Evolutionary conservation across 2,329 filamentous ascomycete genomes (phyloP).

Genomic region (Colletotrichum liaoningense): DNA sequence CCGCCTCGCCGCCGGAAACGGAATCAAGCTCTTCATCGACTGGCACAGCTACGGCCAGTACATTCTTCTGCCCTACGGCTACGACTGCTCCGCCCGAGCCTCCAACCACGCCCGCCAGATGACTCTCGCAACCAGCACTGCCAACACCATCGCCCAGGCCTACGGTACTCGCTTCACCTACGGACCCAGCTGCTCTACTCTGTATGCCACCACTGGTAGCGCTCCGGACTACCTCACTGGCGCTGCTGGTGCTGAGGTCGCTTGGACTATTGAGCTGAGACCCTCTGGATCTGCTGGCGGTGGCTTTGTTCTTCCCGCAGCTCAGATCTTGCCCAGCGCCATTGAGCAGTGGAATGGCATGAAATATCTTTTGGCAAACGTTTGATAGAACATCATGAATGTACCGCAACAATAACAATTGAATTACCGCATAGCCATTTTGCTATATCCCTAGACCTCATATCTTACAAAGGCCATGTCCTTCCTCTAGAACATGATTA

Average conservation of each 20-base stretch:
- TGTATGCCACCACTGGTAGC: conserved; percentile 50
- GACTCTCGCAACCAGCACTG: conserved; percentile 46
- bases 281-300: conserved; percentile 44
- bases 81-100: conserved; percentile 53
- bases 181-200: conserved; percentile 50
- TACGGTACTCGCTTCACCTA: conserved; percentile 49
- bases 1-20: conserved; percentile 37
- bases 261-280: conserved; percentile 54
- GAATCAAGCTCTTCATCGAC: conserved; percentile 60
- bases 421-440: too few species aligned
- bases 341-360: conserved; percentile 51
- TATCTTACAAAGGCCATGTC: too few species aligned
- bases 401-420: too few species aligned
- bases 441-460: too few species aligned
- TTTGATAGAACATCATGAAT: background rate
- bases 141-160: conserved; percentile 45
- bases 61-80: conserved; percentile 57
- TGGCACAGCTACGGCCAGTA: conserved; percentile 60
- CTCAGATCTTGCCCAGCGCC: conserved; percentile 49
- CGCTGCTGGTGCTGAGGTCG: conserved; percentile 45
- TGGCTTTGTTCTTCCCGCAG: conserved; percentile 51
- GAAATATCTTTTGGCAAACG: conserved; percentile 43
- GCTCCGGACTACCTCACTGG: conserved; percentile 44
- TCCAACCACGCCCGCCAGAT: conserved; percentile 53
- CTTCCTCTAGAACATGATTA: too few species aligned